Percentiles rank a stretch among this genome's conserved stretches.
Evolutionary conservation across 2,329 filamentous ascomycete species (phyloP).

Genomic region (Gremmenia infestans): DNA sequence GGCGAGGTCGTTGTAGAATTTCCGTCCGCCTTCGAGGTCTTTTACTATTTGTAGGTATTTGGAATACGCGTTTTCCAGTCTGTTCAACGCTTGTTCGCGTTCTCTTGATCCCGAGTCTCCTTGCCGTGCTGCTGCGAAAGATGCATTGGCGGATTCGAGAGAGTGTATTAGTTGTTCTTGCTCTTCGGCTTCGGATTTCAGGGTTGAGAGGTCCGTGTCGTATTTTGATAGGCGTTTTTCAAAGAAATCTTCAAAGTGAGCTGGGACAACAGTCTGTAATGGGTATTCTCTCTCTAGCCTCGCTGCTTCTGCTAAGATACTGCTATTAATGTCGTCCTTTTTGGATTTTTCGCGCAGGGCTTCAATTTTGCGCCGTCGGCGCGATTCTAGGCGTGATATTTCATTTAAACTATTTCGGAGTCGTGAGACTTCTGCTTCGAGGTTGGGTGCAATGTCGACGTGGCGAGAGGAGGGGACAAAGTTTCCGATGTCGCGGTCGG

Average conservation of each 20-base stretch:
- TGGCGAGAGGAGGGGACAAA: constrained; percentile 83
- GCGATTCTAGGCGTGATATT: constrained; percentile 74
- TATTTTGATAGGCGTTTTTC: constrained; percentile 78
- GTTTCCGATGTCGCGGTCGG: constrained; percentile 76
- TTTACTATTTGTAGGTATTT: constrained; percentile 95
- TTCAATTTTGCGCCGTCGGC: constrained; percentile 75
- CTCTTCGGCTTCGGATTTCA: constrained; percentile 67
- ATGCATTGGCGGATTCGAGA: constrained; percentile 69
- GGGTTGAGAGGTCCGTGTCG: constrained; percentile 67
- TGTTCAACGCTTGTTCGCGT: constrained; percentile 81
- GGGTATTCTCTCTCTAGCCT: constrained; percentile 82
- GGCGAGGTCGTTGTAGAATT: constrained; percentile 95
- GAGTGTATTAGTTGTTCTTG: constrained; percentile 68
- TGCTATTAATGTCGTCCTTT: constrained; percentile 81
- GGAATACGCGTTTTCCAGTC: constrained; percentile 83
- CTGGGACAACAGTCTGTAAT: constrained; percentile 76
- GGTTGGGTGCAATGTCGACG: constrained; percentile 70
- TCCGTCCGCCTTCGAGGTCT: constrained; percentile 85
- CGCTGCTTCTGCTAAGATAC: constrained; percentile 76
- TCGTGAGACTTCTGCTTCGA: constrained; percentile 73
- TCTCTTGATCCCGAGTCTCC: constrained; percentile 59
- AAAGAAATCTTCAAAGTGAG: constrained; percentile 90
- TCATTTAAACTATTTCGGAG: constrained; percentile 81
- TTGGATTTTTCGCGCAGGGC: constrained; percentile 72
- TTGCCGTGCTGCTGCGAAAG: constrained; percentile 67